Evolutionary conservation across 2,329 filamentous ascomycete genomes (phyloP).

Genomic region (Phoma sp.): DNA sequence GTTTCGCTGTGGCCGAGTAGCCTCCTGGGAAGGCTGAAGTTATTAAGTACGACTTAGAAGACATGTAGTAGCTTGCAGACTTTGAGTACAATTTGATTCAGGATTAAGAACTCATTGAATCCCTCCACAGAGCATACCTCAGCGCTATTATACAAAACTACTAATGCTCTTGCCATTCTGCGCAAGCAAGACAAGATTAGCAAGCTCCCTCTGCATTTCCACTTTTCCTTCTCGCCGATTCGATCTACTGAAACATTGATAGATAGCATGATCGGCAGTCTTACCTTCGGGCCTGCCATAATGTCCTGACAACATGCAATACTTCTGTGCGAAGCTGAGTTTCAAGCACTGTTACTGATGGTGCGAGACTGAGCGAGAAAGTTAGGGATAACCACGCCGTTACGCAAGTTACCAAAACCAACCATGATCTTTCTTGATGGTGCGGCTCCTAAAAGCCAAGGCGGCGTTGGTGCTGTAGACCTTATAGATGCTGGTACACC

Average conservation of each 20-base stretch:
- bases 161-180: slow-evolving; percentile 53
- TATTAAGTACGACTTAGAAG: slow-evolving; percentile 26
- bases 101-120: slow-evolving; percentile 51
- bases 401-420: background rate
- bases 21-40: slow-evolving; percentile 1
- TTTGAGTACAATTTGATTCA: slow-evolving; percentile 41
- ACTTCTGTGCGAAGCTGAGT: too few species aligned
- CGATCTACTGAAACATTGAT: slow-evolving; percentile 53
- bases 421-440: slow-evolving; percentile 19
- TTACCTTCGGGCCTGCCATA: too few species aligned
- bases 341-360: slow-evolving; percentile 5
- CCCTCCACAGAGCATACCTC: slow-evolving; percentile 55
- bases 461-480: slow-evolving; percentile 19
- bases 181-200: slow-evolving; percentile 54
- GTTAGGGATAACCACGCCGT: slow-evolving; percentile 17
- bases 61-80: slow-evolving; percentile 20
- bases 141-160: slow-evolving; percentile 51
- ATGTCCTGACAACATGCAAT: too few species aligned
- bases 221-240: slow-evolving; percentile 51
- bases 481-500: slow-evolving; percentile 15
- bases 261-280: slow-evolving; percentile 33
- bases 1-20: slow-evolving; percentile 7
- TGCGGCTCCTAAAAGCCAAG: slow-evolving; percentile 8
- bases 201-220: slow-evolving; percentile 52
- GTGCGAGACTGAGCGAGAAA: slow-evolving; percentile 22